These are phyloP conservation scores for Thermochaetoides thermophila DNA, from an alignment of 495 filamentous ascomycete genomes.

Conservation along the genomic window DNA sequence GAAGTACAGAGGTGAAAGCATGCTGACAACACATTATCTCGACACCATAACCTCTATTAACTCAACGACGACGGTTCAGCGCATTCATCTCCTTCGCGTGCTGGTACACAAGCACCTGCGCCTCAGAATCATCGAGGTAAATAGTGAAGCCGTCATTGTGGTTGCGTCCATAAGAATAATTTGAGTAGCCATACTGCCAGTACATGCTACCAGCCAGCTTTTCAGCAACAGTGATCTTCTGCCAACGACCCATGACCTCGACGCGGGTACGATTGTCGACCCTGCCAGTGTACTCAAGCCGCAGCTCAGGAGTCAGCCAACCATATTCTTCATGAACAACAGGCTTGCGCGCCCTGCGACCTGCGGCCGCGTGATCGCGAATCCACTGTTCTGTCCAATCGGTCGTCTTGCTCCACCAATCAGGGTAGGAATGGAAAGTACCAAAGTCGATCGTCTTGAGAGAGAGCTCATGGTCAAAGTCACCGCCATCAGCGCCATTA, in stretches of 20 bases:
- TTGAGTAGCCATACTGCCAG: slow-evolving; percentile 49
- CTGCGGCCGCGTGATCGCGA: slow-evolving; percentile 41
- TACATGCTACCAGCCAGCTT: slow-evolving; percentile 43
- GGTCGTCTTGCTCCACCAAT: slow-evolving; percentile 27
- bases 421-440: slow-evolving; percentile 52
- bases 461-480: slow-evolving; percentile 45
- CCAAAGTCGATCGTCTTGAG: slow-evolving; percentile 50
- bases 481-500: slow-evolving; percentile 41
- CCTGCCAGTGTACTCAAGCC: slow-evolving; percentile 21
- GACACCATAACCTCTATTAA: too few relatives aligned
- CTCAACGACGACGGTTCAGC: slow-evolving; percentile 15
- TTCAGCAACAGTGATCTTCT: slow-evolving; percentile 34
- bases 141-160: slow-evolving; percentile 45
- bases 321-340: slow-evolving; percentile 60
- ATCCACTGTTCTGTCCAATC: slow-evolving; percentile 44
- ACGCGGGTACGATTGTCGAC: slow-evolving; percentile 22
- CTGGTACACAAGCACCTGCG: slow-evolving; percentile 22
- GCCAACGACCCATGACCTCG: slow-evolving; percentile 43
- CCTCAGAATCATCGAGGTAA: slow-evolving; percentile 26
- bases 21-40: too few relatives aligned
- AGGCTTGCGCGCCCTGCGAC: slow-evolving; percentile 43
- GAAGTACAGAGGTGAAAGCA: too few relatives aligned
- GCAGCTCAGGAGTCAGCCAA: slow-evolving; percentile 25
- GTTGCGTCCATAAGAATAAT: slow-evolving; percentile 39
- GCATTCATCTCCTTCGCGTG: slow-evolving; percentile 16